Evolutionary conservation across 768 basidiomycete genomes (phyloP).

Genomic region (Pisolithus microcarpus): DNA sequence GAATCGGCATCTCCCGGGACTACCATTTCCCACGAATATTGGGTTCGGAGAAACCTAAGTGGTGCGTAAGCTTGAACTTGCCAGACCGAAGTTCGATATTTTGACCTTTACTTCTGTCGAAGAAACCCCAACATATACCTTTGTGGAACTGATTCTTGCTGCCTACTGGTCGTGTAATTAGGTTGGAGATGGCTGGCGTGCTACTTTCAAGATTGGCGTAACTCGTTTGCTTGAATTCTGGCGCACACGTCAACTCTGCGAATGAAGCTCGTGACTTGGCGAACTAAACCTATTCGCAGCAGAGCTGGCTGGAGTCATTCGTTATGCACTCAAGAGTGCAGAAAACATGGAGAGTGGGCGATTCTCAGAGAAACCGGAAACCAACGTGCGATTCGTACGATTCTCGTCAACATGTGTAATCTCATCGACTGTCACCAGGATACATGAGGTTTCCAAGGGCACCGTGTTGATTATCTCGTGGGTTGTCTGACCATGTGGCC

Average conservation of each 20-base stretch:
- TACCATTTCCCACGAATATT: too few relatives aligned
- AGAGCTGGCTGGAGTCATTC: conserved; percentile 42
- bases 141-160: too few relatives aligned
- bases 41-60: too few relatives aligned
- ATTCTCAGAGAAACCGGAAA: conserved; percentile 42
- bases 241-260: conserved; percentile 19
- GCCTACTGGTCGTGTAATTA: conserved; percentile 5
- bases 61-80: too few relatives aligned
- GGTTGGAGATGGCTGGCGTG: conserved; percentile 33
- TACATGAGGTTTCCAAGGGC: conserved; percentile 55
- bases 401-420: neutral
- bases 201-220: conserved; percentile 43
- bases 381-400: conserved; percentile 26
- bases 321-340: conserved; percentile 37
- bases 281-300: conserved; percentile 35
- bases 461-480: conserved; percentile 55
- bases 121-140: too few relatives aligned
- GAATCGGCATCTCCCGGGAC: too few relatives aligned
- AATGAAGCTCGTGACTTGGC: conserved; percentile 35
- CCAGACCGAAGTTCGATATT: too few relatives aligned
- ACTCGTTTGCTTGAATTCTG: conserved; percentile 50
- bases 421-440: conserved; percentile 4
- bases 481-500: conserved; percentile 12
- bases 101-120: too few relatives aligned
- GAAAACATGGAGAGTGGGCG: conserved; percentile 54